Conservation (phyloP, 495 filamentous ascomycete genomes). For the Amniculicola lignicola region DNA sequence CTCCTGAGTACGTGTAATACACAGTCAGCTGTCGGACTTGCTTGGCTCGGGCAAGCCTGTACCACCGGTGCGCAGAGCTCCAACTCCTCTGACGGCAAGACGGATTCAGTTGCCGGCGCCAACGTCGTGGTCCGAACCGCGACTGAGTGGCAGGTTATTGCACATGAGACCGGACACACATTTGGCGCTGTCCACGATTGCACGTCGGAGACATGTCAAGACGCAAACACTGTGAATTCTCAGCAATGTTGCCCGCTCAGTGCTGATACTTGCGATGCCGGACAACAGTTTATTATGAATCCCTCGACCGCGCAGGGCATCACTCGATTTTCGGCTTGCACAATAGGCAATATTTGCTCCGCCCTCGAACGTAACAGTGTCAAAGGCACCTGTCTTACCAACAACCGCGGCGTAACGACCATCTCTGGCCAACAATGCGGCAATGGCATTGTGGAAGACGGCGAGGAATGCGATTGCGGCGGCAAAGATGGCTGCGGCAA, state of each 20-base stretch:
- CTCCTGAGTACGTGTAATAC: conserved; percentile 83
- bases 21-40: conserved; percentile 81
- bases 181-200: conserved; percentile 98
- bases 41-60: conserved; percentile 91
- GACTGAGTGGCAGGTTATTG: conserved; percentile 93
- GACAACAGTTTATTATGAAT: conserved; percentile 87
- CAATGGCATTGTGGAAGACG: conserved; percentile 92
- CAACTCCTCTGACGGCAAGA: conserved; percentile 50
- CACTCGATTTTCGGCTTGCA: conserved; percentile 78
- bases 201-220: conserved; percentile 59
- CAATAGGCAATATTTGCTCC: conserved; percentile 92
- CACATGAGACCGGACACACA: conserved; percentile 92
- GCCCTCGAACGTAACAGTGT: conserved; percentile 77
- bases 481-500: conserved; percentile 64
- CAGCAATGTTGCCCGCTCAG: conserved; percentile 88
- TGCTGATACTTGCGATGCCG: conserved; percentile 67
- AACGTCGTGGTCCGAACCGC: conserved; percentile 85
- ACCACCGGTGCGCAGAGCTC: conserved; percentile 44
- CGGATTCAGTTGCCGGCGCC: conserved; percentile 72
- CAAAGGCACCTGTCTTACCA: conserved; percentile 69
- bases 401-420: conserved; percentile 81
- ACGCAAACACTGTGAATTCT: conserved; percentile 55
- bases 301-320: conserved; percentile 73
- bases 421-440: conserved; percentile 85
- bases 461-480: conserved; percentile 96